Base-by-base conservation (phyloP, 306 rosid genomes). In the Inga laurina region DNA sequence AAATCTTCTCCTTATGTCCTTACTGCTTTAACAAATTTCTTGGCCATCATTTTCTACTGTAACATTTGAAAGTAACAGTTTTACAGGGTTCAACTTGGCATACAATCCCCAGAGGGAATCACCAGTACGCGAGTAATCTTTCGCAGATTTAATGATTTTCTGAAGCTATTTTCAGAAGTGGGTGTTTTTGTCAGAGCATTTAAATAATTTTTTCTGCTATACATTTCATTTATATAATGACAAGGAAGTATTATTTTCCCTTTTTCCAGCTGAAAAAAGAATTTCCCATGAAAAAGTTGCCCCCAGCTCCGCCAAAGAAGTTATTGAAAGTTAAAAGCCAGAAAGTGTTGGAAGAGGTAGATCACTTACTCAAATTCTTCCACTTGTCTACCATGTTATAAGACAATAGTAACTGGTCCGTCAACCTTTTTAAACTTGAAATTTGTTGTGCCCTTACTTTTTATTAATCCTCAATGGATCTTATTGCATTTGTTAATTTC, bases 61-160 rank as follows among this genome's bases (percentile, higher is more conserved):
- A 85, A 84, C 85, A 76, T 67, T 85, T 51, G 81, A 66, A 54
- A 14, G 66, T 22, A 81, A 75, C 91, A 96, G 99, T 92, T 92
- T 89, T 96, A 83, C 84, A 91, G 89, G 93, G 93, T 96, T 89
- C 93, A 90, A 92, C 94, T 96, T 66, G 96, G 92, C 64, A 46
- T 96, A 62, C 93, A 91, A 88, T 93, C 99, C 2, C 99, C 97
- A 12, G 87, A 92, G 86, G 96, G 94, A 75, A 87, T 92, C 83
- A 91, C 98, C 78, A 83, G 91, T 43, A 86, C 87, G 0, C 88
- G 97, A 73, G 83, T 74, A 3, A 88, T 92, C 85, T 82, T 91
- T 69, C 91, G 97, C 83, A 91, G 99, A 92, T 96, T 88, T 87
- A 93, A 70, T 4, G 94, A 93, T 81, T 96, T 96, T 84, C 76